These are phyloP conservation scores for Eucalyptus viminalis DNA, from an alignment of 345 rosid genomes.

Conservation along the genomic window DNA sequence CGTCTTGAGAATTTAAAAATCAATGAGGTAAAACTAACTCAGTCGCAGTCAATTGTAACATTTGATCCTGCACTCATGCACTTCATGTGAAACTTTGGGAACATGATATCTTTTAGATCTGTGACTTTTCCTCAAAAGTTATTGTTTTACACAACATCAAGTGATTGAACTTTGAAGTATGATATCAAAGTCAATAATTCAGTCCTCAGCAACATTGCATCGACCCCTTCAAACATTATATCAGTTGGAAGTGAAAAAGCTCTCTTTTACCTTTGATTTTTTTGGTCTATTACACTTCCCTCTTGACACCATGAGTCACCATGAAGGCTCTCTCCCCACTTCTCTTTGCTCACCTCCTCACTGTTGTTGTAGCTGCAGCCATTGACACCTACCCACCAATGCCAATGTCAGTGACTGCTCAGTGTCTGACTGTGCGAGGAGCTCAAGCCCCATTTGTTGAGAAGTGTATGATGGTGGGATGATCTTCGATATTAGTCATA, in stretches of 20 bases:
- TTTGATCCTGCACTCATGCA: neutral
- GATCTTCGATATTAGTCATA: slow-evolving; percentile 36
- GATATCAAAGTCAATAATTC: neutral
- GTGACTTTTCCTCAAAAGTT: neutral
- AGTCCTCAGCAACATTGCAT: neutral
- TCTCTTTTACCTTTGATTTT: neutral
- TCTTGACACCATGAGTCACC: neutral
- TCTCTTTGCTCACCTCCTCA: neutral
- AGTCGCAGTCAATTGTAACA: neutral
- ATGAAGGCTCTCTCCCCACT: neutral
- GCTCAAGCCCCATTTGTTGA: neutral
- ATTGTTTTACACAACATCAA: neutral
- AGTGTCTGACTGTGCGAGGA: neutral
- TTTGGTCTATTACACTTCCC: neutral
- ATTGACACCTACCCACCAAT: neutral
- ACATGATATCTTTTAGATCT: neutral
- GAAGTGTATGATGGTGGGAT: slow-evolving; percentile 15
- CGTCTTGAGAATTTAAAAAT: neutral
- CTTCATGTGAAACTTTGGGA: neutral
- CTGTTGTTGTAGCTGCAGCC: neutral
- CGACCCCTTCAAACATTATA: neutral
- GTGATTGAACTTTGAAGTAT: neutral
- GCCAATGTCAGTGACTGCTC: neutral
- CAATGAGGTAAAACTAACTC: neutral
- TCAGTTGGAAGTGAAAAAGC: neutral